Base-by-base conservation (phyloP, 495 filamentous ascomycete species). In the Clavariopsis aquatica region DNA sequence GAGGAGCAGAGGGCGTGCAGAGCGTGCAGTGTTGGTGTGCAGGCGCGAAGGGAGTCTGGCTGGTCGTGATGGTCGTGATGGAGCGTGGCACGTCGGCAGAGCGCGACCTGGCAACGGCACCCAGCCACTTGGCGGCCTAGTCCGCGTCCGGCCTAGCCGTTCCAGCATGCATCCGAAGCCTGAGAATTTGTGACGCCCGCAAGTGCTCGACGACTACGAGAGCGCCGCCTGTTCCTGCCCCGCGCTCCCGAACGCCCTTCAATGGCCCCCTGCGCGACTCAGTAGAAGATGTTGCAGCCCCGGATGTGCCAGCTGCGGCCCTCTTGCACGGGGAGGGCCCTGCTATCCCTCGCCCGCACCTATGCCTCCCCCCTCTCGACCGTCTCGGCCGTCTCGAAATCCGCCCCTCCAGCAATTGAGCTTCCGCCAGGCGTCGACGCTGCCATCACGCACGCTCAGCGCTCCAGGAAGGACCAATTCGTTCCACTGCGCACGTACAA, bases 401-500 rank as follows among this genome's bases (percentile, higher is more conserved):
- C 54, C 46, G 56, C 69, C 28, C 63, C 59, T 17, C 64, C 70
- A n/a, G 49, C 66, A 1, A 49, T 57, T 36, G 49, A 64, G 38
- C 60, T 65, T 27, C 41, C 68, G 22, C 38, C 59, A 19, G 28
- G 22, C 57, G 45, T 64, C 51, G 26, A 69, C 45, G 60, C 28
- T 15, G 29, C 26, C 26, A 13, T 57, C 19, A 20, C 52, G 2
- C 49, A 64, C 20, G 27, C 41, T 19, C 38, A 57, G 15, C 60
- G 62, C 41, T 43, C 68, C 10, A 71, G 70, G 17, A 75, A 72
- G 58, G 75, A 78, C 31, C 62, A 77, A 12, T 70, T 71, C 56
- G 78, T 83, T 46, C 72, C 79, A 43, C 73, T 96, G 75, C 85
- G 90, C 64, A 93, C 87, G 41, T 98, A 98, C 73, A 98, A 91